Evolutionary conservation across 495 filamentous ascomycete species (phyloP).

Genomic region (Pseudomonodictys pantanalensis): DNA sequence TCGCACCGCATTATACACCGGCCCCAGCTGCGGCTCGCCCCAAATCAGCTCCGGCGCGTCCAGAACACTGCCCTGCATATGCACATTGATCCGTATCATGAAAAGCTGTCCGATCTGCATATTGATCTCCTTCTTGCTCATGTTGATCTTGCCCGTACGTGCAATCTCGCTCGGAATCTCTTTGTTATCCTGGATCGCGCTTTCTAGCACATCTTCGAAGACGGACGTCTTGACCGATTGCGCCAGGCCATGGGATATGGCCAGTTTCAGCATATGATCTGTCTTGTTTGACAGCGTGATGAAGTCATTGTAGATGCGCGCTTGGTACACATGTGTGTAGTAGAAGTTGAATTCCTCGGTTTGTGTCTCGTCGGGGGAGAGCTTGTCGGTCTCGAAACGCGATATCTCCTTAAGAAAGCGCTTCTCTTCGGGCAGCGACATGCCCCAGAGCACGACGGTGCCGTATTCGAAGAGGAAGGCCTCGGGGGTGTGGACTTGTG

Average conservation of each 20-base stretch:
- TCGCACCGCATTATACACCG: constrained; percentile 89
- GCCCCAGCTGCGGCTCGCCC: constrained; percentile 94
- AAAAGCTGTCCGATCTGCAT: constrained; percentile 99
- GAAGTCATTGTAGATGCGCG: constrained; percentile 98
- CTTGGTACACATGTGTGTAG: constrained; percentile 94
- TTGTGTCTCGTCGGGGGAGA: constrained; percentile 82
- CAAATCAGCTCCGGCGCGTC: constrained; percentile 97
- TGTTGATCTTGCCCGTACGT: constrained; percentile 80
- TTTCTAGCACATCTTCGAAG: constrained; percentile 92
- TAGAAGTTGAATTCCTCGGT: constrained; percentile 99
- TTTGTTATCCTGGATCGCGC: constrained; percentile 85
- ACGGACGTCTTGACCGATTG: constrained; percentile 98
- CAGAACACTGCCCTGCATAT: constrained; percentile 94
- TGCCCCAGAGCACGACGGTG: constrained; percentile 99
- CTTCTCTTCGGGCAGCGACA: constrained; percentile 79
- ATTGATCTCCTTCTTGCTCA: constrained; percentile 84
- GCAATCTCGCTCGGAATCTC: constrained; percentile 89
- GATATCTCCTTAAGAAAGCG: constrained; percentile 88
- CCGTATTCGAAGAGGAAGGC: constrained; percentile 96
- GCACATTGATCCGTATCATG: constrained; percentile 94
- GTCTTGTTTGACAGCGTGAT: constrained; percentile 87
- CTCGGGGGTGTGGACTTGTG: constrained; percentile 82
- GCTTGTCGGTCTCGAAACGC: constrained; percentile 91
- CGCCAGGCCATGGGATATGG: constrained; percentile 90
- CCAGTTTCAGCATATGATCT: constrained; percentile 97